Evolutionary conservation across 257 asterid genomes (phyloP).

Genomic region (Solanum appendiculatum): DNA sequence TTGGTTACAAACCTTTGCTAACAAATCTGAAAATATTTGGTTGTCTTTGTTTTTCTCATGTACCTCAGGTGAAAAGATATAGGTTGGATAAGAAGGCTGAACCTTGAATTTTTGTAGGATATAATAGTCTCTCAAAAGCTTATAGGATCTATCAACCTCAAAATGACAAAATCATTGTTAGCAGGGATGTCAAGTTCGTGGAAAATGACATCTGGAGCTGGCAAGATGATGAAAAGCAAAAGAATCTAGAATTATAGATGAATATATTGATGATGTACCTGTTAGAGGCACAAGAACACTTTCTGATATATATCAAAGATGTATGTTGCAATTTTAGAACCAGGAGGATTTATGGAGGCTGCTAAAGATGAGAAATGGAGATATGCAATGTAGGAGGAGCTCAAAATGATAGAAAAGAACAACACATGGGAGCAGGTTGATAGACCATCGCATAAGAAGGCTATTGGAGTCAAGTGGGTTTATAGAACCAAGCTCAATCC

Average conservation of each 20-base stretch:
- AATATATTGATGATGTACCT: no score
- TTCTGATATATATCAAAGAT: neutral
- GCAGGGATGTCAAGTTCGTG: neutral
- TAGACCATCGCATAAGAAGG: neutral
- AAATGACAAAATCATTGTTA: neutral
- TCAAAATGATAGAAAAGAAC: neutral
- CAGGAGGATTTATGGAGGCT: neutral
- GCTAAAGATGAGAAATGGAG: neutral
- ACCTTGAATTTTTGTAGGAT: neutral
- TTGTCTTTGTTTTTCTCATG: no score
- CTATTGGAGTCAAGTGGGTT: neutral
- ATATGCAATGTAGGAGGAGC: neutral
- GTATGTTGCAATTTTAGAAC: neutral
- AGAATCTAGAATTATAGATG: no score
- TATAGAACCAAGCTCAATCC: neutral
- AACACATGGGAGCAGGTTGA: neutral
- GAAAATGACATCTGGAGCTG: neutral
- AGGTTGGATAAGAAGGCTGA: neutral
- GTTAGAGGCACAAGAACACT: neutral
- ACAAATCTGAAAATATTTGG: no score
- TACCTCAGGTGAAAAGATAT: no score
- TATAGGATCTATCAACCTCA: neutral
- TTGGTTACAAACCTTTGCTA: no score
- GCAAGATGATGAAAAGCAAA: neutral
- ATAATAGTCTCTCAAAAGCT: neutral